Conservation (phyloP, 139 green algal genomes). For the Chlorella sp. region DNA sequence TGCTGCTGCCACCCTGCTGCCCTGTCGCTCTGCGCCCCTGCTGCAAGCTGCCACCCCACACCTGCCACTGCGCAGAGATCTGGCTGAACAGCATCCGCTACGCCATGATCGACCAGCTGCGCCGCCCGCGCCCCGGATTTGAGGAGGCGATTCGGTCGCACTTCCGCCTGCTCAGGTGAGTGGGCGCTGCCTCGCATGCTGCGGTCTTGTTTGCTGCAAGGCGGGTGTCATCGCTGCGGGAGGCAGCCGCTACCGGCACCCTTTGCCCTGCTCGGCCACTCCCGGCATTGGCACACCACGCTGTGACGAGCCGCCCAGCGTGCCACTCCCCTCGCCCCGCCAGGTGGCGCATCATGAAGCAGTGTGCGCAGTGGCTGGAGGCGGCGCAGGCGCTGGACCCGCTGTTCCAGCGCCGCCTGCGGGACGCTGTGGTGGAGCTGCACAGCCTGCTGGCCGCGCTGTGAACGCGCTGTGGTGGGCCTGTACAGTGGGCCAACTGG, state of each 20-base stretch:
- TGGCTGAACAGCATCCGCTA: conserved; percentile 70
- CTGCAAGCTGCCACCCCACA: no score
- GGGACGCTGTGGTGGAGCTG: conserved; percentile 19
- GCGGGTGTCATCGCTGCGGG: no score
- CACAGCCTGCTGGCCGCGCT: conserved; percentile 6
- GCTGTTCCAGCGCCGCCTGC: conserved; percentile 30
- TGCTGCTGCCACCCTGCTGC: no score
- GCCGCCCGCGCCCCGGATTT: conserved; percentile 68
- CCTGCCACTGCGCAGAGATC: conserved; percentile 58
- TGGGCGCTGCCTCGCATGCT: neutral
- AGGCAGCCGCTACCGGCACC: no score
- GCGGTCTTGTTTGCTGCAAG: no score
- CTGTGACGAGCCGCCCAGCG: no score
- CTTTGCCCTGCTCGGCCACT: no score
- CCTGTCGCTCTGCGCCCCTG: no score
- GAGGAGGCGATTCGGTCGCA: conserved; percentile 45
- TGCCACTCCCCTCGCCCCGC: neutral
- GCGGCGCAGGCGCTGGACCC: neutral
- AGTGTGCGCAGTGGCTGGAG: conserved; percentile 29
- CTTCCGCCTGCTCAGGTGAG: conserved; percentile 28
- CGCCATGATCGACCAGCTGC: conserved; percentile 79
- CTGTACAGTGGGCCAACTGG: no score
- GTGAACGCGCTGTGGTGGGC: no score
- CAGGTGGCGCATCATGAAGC: conserved; percentile 25
- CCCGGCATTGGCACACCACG: no score